Percentiles rank a stretch among this genome's conserved stretches.
Conservation (phyloP, 176 grass and related monocot genomes). For the Aegilops longissima region DNA sequence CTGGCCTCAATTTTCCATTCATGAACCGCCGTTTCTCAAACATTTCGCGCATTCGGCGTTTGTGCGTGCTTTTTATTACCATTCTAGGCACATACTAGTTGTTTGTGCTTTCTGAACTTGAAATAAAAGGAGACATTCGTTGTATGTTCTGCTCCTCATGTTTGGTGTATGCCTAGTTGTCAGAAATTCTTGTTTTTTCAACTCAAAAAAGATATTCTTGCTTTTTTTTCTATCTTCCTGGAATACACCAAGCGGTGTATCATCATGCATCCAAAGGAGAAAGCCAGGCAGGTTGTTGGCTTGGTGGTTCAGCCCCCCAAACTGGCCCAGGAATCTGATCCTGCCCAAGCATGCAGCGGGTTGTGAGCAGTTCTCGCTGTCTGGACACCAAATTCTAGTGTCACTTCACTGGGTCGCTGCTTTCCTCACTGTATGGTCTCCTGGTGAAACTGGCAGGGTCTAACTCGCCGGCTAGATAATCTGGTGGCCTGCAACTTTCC, state of each 20-base stretch:
- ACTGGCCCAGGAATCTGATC: constrained; percentile 9
- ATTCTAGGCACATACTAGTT: background rate
- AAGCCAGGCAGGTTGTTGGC: background rate
- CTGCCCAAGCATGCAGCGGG: background rate
- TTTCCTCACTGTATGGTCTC: background rate
- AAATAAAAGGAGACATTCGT: background rate
- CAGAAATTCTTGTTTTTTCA: background rate
- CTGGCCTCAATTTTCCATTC: background rate
- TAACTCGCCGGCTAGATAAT: background rate
- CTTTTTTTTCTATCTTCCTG: background rate
- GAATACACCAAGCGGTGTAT: background rate
- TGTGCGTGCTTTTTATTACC: background rate
- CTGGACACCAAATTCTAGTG: background rate
- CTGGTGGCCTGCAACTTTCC: background rate
- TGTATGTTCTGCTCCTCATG: background rate
- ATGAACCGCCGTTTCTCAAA: background rate
- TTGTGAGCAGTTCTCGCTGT: background rate
- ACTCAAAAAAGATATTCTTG: no score
- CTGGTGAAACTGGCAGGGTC: background rate
- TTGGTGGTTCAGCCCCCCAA: background rate
- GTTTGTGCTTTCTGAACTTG: background rate
- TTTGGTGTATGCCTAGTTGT: background rate
- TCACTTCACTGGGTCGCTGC: background rate
- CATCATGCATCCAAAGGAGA: background rate
- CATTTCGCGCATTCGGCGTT: background rate